Percentiles rank a stretch among this genome's conserved stretches.
Conservation (phyloP, 2,329 filamentous ascomycete species). For the Pseudogymnoascus sp. region DNA sequence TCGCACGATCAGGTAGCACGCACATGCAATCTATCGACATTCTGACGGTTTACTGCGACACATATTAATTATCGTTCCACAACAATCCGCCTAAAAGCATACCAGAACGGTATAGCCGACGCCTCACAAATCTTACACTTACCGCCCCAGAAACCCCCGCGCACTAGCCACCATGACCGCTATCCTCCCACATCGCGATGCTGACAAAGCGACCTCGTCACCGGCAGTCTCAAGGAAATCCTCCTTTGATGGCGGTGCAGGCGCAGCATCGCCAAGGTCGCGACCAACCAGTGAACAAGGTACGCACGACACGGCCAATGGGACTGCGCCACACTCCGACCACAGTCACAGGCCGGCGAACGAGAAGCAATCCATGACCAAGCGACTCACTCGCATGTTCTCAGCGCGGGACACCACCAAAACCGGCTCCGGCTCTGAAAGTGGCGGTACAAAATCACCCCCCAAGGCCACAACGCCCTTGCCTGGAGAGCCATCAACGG, state of each 20-base stretch:
- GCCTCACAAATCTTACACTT: not conserved
- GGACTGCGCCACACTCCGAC: constrained; percentile 25
- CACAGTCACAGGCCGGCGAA: constrained; percentile 20
- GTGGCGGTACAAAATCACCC: constrained; percentile 16
- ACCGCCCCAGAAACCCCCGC: not conserved
- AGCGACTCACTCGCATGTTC: constrained; percentile 59
- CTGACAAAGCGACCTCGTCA: not conserved
- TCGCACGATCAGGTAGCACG: not conserved
- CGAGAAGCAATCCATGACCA: constrained; percentile 56
- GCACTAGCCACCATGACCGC: not conserved
- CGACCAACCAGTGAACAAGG: not conserved
- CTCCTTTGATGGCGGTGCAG: not conserved
- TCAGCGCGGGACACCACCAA: constrained; percentile 46
- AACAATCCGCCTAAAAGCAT: not conserved
- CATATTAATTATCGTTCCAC: not conserved
- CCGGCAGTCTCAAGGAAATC: not conserved
- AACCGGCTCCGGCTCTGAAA: constrained; percentile 28
- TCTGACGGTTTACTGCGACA: not conserved
- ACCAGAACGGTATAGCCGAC: not conserved
- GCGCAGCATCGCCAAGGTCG: not conserved
- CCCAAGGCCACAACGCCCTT: constrained; percentile 29
- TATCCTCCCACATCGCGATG: not conserved
- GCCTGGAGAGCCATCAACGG: not conserved
- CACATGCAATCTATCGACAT: not conserved
- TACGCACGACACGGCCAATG: not conserved